Conservation (phyloP, 2,329 filamentous ascomycete genomes). For the Aspergillus terreus region DNA sequence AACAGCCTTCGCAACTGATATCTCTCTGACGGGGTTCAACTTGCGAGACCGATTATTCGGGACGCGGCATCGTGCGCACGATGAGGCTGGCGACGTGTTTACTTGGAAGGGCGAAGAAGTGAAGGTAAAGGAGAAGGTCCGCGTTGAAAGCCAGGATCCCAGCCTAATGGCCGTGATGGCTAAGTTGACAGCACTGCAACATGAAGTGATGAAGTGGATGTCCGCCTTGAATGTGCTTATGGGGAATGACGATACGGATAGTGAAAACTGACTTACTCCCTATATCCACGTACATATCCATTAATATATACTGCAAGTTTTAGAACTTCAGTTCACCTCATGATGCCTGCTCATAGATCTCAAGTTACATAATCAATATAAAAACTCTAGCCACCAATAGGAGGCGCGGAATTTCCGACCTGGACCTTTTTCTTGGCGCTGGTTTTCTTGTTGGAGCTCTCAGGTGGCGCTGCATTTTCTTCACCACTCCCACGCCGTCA, state of each 20-base stretch:
- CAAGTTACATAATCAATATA: slow-evolving; percentile 13
- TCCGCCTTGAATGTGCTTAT: slow-evolving; percentile 74
- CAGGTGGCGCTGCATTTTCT: slow-evolving; percentile 15
- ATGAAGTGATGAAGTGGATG: slow-evolving; percentile 66
- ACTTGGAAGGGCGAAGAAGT: slow-evolving; percentile 68
- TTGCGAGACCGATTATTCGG: slow-evolving; percentile 55
- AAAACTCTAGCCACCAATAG: slow-evolving; percentile 22
- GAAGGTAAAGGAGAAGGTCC: slow-evolving; percentile 81
- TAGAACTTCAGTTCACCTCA: too few species aligned
- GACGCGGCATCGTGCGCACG: slow-evolving; percentile 60
- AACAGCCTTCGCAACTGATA: slow-evolving; percentile 67
- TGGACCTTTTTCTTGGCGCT: slow-evolving; percentile 23
- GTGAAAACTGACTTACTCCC: slow-evolving; percentile 18
- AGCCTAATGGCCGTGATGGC: slow-evolving; percentile 77
- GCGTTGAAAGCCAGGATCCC: slow-evolving; percentile 85
- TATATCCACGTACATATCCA: neutral
- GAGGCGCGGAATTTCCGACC: slow-evolving; percentile 20
- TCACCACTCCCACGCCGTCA: slow-evolving; percentile 5
- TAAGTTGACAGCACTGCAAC: slow-evolving; percentile 74
- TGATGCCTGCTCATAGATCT: too few species aligned
- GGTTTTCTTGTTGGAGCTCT: slow-evolving; percentile 23
- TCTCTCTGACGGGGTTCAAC: slow-evolving; percentile 55
- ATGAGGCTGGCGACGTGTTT: slow-evolving; percentile 77
- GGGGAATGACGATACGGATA: slow-evolving; percentile 55
- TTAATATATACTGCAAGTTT: neutral